A percentile compares a stretch with the other conserved stretches of the same genome.
These are phyloP conservation scores for Canavalia gladiata DNA, from an alignment of 306 rosid genomes.

Conservation along the genomic window DNA sequence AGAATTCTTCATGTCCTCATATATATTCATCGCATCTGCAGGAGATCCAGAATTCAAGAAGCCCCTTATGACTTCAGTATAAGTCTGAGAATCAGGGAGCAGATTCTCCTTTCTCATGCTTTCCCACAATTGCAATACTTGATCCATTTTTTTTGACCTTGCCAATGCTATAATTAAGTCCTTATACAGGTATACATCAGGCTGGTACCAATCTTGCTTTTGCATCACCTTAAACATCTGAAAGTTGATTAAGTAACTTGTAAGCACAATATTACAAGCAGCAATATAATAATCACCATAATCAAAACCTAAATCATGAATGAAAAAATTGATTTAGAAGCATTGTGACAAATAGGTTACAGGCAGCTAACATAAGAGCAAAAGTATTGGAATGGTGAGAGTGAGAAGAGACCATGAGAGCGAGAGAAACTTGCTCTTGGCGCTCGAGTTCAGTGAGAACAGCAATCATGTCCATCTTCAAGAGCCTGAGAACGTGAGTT, in stretches of 20 bases:
- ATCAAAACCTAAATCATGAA: conserved; percentile 10
- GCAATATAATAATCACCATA: conserved; percentile 11
- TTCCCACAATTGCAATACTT: conserved; percentile 84
- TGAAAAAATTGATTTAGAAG: conserved; percentile 19
- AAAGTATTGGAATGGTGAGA: conserved; percentile 12
- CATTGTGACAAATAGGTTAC: conserved; percentile 66
- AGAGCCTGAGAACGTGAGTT: conserved; percentile 72
- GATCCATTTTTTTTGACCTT: conserved; percentile 78
- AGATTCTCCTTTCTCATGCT: conserved; percentile 73
- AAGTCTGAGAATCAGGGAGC: conserved; percentile 87
- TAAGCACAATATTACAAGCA: conserved; percentile 42
- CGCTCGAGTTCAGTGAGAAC: conserved; percentile 94
- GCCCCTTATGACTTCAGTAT: conserved; percentile 89
- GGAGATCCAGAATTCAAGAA: conserved; percentile 88
- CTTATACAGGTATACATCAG: conserved; percentile 77
- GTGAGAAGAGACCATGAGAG: conserved; percentile 66
- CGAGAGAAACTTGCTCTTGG: conserved; percentile 87
- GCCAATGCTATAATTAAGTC: conserved; percentile 86
- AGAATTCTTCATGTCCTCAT: conserved; percentile 93
- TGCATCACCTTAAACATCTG: conserved; percentile 79
- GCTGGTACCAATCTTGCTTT: conserved; percentile 90
- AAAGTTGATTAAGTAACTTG: conserved; percentile 45
- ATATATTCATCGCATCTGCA: conserved; percentile 92
- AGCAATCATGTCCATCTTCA: conserved; percentile 85
- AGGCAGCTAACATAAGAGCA: background rate